A percentile compares a stretch with the other conserved stretches of the same genome.
Evolutionary conservation across 2,329 filamentous ascomycete genomes (phyloP).

Genomic region (Metarhizium robertsii): DNA sequence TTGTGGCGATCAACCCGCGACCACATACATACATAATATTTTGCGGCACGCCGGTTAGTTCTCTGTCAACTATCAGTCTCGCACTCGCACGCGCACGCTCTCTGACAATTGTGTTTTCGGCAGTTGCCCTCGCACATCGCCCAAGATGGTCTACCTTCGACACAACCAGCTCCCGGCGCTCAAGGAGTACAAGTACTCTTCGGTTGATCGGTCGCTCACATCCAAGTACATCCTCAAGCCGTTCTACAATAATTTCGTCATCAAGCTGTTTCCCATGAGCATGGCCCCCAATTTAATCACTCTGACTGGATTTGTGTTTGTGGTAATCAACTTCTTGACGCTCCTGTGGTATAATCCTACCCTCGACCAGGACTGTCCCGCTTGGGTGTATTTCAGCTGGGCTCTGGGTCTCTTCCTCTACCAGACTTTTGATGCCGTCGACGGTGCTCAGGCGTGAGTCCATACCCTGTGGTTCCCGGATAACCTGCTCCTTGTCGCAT

Average conservation of each 20-base stretch:
- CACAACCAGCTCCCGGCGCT: slow-evolving; percentile 82
- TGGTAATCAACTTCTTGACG: slow-evolving; percentile 82
- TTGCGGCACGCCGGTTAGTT: background rate
- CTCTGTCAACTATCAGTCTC: background rate
- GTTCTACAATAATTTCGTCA: slow-evolving; percentile 92
- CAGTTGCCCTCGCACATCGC: background rate
- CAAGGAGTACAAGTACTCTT: slow-evolving; percentile 90
- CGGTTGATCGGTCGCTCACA: slow-evolving; percentile 79
- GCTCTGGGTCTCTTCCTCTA: slow-evolving; percentile 85
- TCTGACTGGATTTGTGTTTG: slow-evolving; percentile 79
- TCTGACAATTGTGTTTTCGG: background rate
- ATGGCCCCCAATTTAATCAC: slow-evolving; percentile 92
- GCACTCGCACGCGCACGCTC: background rate
- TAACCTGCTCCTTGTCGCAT: background rate
- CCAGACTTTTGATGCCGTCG: slow-evolving; percentile 96
- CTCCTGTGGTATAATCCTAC: slow-evolving; percentile 94
- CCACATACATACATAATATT: background rate
- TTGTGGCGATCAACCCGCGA: background rate
- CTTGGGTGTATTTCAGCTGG: slow-evolving; percentile 94
- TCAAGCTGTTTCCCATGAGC: slow-evolving; percentile 86
- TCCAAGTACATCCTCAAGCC: slow-evolving; percentile 95
- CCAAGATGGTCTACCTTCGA: slow-evolving; percentile 83
- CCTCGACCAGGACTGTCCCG: slow-evolving; percentile 83
- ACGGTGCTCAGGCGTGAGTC: slow-evolving; percentile 82
- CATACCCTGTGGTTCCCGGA: background rate